phyloP scores from a whole-genome alignment of 345 rosid species.

The Hibiscus tridactylites region DNA sequence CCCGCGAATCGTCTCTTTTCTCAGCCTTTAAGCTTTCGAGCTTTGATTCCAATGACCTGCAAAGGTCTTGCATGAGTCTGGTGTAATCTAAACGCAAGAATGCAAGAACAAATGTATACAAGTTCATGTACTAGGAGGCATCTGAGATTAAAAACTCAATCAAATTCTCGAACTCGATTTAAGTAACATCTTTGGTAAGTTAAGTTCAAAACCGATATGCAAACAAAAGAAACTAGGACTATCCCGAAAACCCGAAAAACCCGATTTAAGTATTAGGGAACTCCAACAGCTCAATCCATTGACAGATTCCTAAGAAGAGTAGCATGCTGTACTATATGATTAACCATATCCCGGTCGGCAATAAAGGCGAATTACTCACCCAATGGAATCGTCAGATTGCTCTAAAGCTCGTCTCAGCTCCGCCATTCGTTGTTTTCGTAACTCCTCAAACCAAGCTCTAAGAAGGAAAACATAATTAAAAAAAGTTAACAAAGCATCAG shows the following conservation, averaged over 20 bases:
- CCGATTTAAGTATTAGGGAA: not conserved
- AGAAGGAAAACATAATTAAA: constrained; percentile 7
- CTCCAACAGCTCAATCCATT: not conserved
- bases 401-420: constrained; percentile 69
- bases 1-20: constrained; percentile 26
- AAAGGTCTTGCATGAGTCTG: constrained; percentile 1
- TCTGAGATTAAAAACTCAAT: not conserved
- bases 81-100: not conserved
- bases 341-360: not conserved
- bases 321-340: not conserved
- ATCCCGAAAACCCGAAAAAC: constrained; percentile 3
- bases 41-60: constrained; percentile 70
- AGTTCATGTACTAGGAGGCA: not conserved
- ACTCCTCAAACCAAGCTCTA: constrained; percentile 83
- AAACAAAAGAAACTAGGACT: not conserved
- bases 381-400: constrained; percentile 65
- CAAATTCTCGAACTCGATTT: not conserved
- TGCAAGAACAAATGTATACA: not conserved
- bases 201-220: not conserved
- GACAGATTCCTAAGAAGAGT: not conserved
- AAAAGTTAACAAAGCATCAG: not conserved
- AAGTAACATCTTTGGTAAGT: not conserved
- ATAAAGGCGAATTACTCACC: constrained; percentile 37
- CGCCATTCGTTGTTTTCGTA: constrained; percentile 62
- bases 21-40: constrained; percentile 64